Base-by-base conservation (phyloP, 495 filamentous ascomycete species). In the Aspergillus nanangensis region DNA sequence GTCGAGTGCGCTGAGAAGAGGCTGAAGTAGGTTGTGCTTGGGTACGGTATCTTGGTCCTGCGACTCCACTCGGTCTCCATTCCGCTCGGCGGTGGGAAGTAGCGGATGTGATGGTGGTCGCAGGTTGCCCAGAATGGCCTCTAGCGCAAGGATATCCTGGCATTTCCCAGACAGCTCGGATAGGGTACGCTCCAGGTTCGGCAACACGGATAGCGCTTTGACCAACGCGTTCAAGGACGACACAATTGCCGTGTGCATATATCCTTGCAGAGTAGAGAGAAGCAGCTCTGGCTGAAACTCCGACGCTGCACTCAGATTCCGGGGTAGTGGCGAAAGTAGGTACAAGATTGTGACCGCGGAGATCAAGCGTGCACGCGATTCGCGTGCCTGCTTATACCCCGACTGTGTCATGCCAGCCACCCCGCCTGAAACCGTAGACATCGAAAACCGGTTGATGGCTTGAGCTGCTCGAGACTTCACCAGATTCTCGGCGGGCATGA, bases 141-240 rank as follows among this genome's bases (percentile, higher is more conserved):
- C 92, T 1, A 97, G 63, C 2, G 88, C 88, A 8, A 92, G 84
- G 19, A 97, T 82, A 48, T 93, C 94, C 66, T 95, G 88, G 57
- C 94, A 96, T 36, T 88, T 75, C 5, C 82, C 80, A 8, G 87
- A 85, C 13, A 96, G 78, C 57, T 97, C 93, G 20, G 78, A 69
- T 5, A 98, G 76, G 2, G 88, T 83, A 22, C 88, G 78, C 34
- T 96, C 90, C 32, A 98, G 76, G 0, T 77, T 86, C 2, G 93
- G 89, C 11, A 96, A 71, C 27, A 84, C 86, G 9, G 81, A 78
- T n/a, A 97, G 73, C 0, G 85, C 81, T 20, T 89, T 70, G 4
- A 86, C 64, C 5, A 97, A 66, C 2, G 81, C 74, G 19, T 86
- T 80, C 5, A 90, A 74, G 24, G 86, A 87, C 18, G 83, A 84